Conservation (phyloP, 192 early-diverging fungal species). For the Linnemannia zychae region DNA sequence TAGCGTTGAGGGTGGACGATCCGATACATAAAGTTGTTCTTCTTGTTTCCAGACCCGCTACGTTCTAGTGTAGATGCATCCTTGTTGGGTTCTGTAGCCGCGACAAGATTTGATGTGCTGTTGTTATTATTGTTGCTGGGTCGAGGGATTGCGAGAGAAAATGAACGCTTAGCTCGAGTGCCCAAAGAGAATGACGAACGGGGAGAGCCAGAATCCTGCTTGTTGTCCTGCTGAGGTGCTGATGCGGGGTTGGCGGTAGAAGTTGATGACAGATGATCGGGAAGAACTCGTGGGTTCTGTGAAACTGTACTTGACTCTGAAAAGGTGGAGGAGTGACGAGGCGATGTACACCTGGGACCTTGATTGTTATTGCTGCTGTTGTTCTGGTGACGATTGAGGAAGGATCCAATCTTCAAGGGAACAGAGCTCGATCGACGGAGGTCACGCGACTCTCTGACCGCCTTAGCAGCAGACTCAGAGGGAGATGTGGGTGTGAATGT, state of each 20-base stretch:
- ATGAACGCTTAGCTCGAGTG: slow-evolving; percentile 26
- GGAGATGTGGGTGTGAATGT: background rate
- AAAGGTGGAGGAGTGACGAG: slow-evolving; percentile 26
- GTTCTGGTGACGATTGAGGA: slow-evolving; percentile 22
- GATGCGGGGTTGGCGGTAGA: background rate
- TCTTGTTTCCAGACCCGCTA: background rate
- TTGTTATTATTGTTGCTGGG: background rate
- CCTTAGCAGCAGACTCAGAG: background rate
- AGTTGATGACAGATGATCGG: background rate
- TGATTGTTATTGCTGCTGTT: background rate
- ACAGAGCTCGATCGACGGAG: slow-evolving; percentile 33
- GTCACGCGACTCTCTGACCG: background rate
- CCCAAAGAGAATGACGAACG: slow-evolving; percentile 16
- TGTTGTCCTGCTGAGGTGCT: background rate
- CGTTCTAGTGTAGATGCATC: slow-evolving; percentile 1
- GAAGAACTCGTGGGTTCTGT: slow-evolving; percentile 11
- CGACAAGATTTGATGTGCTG: background rate
- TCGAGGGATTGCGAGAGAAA: slow-evolving; percentile 19
- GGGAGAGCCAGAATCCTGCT: background rate
- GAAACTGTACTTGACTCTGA: slow-evolving; percentile 28
- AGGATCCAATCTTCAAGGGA: slow-evolving; percentile 38
- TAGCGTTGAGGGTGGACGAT: slow-evolving; percentile 54
- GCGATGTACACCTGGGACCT: background rate
- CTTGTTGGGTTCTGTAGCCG: background rate
- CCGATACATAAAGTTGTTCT: slow-evolving; percentile 41